Evolutionary conservation across 2,329 filamentous ascomycete species (phyloP), one percentile per base, ranked within the genome.

Genomic region (Xylaria polymorpha): DNA sequence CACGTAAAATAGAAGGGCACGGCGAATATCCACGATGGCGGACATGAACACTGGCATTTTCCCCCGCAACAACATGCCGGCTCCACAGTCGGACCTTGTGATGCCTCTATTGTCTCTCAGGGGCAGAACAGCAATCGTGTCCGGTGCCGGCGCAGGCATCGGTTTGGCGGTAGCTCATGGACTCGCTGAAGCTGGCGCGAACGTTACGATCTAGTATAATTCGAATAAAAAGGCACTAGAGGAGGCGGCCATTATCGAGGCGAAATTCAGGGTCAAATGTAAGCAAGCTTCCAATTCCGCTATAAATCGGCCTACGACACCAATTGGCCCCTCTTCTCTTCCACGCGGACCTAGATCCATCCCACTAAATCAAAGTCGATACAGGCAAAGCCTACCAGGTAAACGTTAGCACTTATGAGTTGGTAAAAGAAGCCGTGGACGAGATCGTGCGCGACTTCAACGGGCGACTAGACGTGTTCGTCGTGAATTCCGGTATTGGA

Each of bases 401-500:
- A 70, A 85, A 91, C 73, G 84, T 91, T 9, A 85, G 84, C 37
- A 82, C 84, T 3, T 84, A 83, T 72, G 84, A 86, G 22, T 81
- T 83, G 4, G 85, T 90, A 12, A 80, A 85, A 43, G 76, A 80
- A 18, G 83, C 85, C 10, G 83, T 91, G 48, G 80, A 85, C 68
- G 79, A 82, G 8, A 85, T 88, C 70, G 81, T 90, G 51, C 78
- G 83, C 68, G 91, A 94, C 18, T 92, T 94, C 81, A 90, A 91
- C 76, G 90, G 90, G 68, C 88, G 91, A 5, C 86, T 95, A 9
- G 92, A 94, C 75, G 84, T 94, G 73, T 94, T 95, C 75, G 88
- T 94, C 53, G 92, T 92, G 74, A 95, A 96, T 77, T 90, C 90
- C 15, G 92, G 92, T 61, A 90, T 94, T 62, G 86, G 90, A 0